Conservation (phyloP, 257 asterid genomes). For the Solanum pinnatisectum region DNA sequence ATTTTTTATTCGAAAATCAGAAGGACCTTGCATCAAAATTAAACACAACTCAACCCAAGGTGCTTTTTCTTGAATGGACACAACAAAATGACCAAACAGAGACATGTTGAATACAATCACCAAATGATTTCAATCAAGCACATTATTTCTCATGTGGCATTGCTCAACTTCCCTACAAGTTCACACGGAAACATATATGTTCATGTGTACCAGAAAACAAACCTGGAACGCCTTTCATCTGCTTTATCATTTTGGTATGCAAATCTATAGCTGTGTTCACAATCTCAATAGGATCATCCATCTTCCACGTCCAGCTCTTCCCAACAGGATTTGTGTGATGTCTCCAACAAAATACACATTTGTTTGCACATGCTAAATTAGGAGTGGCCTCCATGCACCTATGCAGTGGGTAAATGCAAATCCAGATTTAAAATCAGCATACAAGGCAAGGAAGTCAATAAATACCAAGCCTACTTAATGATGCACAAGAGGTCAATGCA, state of each 20-base stretch:
- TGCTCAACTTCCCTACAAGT: too few relatives aligned
- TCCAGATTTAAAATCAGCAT: too few relatives aligned
- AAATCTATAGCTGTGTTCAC: conserved; percentile 78
- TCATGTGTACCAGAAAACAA: conserved; percentile 2
- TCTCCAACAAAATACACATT: conserved; percentile 98
- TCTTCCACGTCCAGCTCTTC: conserved; percentile 96
- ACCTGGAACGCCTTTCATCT: conserved; percentile 23
- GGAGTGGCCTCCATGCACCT: conserved; percentile 99
- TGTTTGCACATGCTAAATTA: conserved; percentile 97
- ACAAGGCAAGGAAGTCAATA: too few relatives aligned
- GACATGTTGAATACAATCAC: too few relatives aligned
- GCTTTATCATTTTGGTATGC: conserved; percentile 72
- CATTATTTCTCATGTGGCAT: too few relatives aligned
- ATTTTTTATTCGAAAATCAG: neutral
- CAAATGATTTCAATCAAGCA: too few relatives aligned
- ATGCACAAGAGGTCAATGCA: too few relatives aligned
- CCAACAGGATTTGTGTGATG: conserved; percentile 98
- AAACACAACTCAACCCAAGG: neutral
- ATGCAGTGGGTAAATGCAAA: too few relatives aligned
- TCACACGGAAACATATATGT: neutral
- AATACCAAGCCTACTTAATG: too few relatives aligned
- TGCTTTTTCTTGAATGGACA: neutral
- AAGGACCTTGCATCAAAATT: neutral
- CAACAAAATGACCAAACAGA: too few relatives aligned
- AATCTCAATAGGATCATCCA: conserved; percentile 90